Conservation (phyloP, 305 asterid genomes). For the Rubia balearica region DNA sequence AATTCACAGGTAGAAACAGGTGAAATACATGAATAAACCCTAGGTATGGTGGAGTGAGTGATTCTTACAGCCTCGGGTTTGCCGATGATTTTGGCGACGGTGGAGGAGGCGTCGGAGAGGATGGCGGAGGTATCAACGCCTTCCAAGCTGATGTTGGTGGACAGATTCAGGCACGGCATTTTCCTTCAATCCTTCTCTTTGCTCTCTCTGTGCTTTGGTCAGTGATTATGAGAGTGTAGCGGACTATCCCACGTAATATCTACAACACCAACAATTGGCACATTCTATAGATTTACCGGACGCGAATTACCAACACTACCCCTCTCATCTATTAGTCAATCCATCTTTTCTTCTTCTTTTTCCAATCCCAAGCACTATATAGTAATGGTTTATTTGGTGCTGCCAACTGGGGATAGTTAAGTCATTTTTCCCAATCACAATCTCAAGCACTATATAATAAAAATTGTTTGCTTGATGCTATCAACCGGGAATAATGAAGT, state of each 20-base stretch:
- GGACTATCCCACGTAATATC: not conserved
- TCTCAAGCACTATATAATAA: too few relatives aligned
- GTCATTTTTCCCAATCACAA: too few relatives aligned
- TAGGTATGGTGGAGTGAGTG: not conserved
- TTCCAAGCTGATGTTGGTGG: constrained; percentile 78
- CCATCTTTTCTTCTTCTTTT: too few relatives aligned
- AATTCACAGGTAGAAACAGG: not conserved
- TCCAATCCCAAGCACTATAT: too few relatives aligned
- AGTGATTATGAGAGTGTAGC: not conserved
- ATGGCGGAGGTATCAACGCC: constrained; percentile 71
- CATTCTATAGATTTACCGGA: not conserved
- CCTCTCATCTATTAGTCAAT: too few relatives aligned
- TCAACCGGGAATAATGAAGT: too few relatives aligned
- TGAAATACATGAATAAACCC: not conserved
- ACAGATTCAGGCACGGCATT: constrained; percentile 91
- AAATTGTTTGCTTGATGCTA: too few relatives aligned
- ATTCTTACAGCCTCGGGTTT: constrained; percentile 72
- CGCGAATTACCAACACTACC: not conserved
- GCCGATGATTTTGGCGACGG: constrained; percentile 75
- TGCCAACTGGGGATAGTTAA: too few relatives aligned
- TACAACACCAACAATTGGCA: not conserved
- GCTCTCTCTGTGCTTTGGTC: not conserved
- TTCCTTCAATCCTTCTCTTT: constrained; percentile 2
- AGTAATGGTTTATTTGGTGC: too few relatives aligned
- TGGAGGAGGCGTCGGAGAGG: constrained; percentile 75